These are phyloP conservation scores for Rhizomucor pusillus DNA, from an alignment of 371 early-diverging fungal genomes.

Conservation along the genomic window DNA sequence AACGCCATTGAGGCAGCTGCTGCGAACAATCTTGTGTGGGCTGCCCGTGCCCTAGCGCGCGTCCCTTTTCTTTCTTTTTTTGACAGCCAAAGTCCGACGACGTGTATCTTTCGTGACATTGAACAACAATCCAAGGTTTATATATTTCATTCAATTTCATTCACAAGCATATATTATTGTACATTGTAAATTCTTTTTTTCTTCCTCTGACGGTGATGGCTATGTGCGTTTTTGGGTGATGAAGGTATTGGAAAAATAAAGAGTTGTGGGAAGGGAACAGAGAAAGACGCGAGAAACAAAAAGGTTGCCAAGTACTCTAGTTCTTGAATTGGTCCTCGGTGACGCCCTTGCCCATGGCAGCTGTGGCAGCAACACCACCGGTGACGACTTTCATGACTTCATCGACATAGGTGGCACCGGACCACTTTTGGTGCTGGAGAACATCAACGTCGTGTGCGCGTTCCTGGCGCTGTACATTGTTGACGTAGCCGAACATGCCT, in stretches of 20 bases:
- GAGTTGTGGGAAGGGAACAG: background rate
- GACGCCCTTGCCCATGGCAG: constrained; percentile 97
- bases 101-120: too few species aligned
- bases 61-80: background rate
- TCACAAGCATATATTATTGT: too few species aligned
- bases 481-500: constrained; percentile 96
- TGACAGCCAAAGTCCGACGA: too few species aligned
- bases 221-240: background rate
- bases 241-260: background rate
- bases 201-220: background rate
- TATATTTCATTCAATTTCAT: too few species aligned
- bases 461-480: constrained; percentile 93
- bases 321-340: constrained; percentile 75
- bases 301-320: background rate
- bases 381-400: constrained; percentile 89
- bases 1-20: too few species aligned
- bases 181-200: background rate
- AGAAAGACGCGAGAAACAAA: background rate
- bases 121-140: too few species aligned
- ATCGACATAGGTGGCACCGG: constrained; percentile 95
- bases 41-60: background rate
- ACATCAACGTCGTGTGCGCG: constrained; percentile 91
- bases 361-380: constrained; percentile 93
- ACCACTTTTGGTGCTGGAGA: constrained; percentile 97
- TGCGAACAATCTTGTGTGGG: background rate